phyloP scores from a whole-genome alignment of 2,329 filamentous ascomycete species.

The Pyricularia pennisetigena region DNA sequence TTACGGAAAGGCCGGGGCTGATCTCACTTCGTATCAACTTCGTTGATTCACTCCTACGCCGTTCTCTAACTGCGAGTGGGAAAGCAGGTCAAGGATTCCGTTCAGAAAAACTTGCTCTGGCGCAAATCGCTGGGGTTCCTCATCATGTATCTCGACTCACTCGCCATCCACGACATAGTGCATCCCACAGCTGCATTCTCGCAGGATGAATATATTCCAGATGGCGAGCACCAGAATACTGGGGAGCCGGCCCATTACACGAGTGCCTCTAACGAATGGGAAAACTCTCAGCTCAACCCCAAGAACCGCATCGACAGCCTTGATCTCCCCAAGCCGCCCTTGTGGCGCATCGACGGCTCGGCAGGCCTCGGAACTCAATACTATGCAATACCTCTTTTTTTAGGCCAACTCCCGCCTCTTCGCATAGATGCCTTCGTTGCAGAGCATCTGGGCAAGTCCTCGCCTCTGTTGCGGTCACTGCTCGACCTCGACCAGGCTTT shows the following conservation, averaged over 20 bases:
- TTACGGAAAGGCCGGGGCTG: background rate
- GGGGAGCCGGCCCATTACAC: background rate
- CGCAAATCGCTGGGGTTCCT: background rate
- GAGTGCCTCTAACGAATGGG: slow-evolving; percentile 24
- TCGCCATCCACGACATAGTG: slow-evolving; percentile 43
- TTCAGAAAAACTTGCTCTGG: background rate
- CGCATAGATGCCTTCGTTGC: slow-evolving; percentile 50
- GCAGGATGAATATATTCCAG: slow-evolving; percentile 3
- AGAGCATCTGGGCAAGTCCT: slow-evolving; percentile 30
- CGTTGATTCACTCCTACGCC: background rate
- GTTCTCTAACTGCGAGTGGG: background rate
- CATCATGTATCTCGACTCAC: slow-evolving; percentile 42
- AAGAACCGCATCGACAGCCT: slow-evolving; percentile 52
- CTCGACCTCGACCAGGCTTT: slow-evolving; percentile 43
- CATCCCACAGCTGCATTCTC: slow-evolving; percentile 47
- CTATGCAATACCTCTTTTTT: slow-evolving; percentile 44
- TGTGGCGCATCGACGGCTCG: slow-evolving; percentile 51
- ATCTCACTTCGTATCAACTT: background rate
- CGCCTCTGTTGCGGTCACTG: slow-evolving; percentile 29
- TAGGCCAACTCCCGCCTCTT: slow-evolving; percentile 33
- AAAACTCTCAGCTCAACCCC: slow-evolving; percentile 42
- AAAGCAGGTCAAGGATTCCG: background rate
- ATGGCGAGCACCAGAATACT: background rate
- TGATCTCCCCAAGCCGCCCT: slow-evolving; percentile 27
- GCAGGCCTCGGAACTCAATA: slow-evolving; percentile 47